phyloP scores from a whole-genome alignment of 164 flowering plant species.

The Houttuynia cordata region DNA sequence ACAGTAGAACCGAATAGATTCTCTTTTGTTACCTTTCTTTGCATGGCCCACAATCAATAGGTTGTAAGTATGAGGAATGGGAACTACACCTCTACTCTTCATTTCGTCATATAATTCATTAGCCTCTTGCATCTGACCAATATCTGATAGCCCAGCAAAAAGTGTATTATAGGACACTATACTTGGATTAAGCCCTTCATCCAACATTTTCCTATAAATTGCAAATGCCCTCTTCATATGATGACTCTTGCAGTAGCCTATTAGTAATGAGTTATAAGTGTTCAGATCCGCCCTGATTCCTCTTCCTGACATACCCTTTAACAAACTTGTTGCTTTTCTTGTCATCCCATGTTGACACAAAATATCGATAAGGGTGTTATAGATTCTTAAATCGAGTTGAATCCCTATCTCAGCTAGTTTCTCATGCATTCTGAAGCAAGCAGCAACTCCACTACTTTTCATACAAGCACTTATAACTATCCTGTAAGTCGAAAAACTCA shows the following conservation, averaged over 20 bases:
- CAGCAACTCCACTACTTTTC: conserved; percentile 29
- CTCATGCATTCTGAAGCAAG: conserved; percentile 47
- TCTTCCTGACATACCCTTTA: conserved; percentile 44
- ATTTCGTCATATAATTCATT: conserved; percentile 40
- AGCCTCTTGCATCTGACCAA: conserved; percentile 45
- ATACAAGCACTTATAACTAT: conserved; percentile 48
- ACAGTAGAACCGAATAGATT: conserved; percentile 54
- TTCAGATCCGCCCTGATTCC: conserved; percentile 44
- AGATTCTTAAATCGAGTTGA: conserved; percentile 24
- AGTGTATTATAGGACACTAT: conserved; percentile 57
- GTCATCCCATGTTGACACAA: conserved; percentile 80
- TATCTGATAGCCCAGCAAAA: conserved; percentile 32
- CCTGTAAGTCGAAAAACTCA: conserved; percentile 27
- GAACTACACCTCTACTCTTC: conserved; percentile 44
- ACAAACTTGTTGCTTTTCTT: conserved; percentile 36
- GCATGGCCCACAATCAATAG: conserved; percentile 58
- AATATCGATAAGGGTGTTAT: conserved; percentile 45
- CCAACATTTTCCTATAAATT: conserved; percentile 41
- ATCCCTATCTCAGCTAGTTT: conserved; percentile 53
- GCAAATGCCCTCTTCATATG: conserved; percentile 44
- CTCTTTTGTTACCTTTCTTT: conserved; percentile 53
- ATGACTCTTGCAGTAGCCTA: conserved; percentile 55
- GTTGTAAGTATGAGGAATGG: conserved; percentile 51
- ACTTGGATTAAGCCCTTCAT: conserved; percentile 52
- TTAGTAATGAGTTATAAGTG: conserved; percentile 67